Percentiles rank a stretch among this genome's conserved stretches.
Evolutionary conservation across 129 eudicot species (phyloP).

Genomic region (Lactuca saligna): DNA sequence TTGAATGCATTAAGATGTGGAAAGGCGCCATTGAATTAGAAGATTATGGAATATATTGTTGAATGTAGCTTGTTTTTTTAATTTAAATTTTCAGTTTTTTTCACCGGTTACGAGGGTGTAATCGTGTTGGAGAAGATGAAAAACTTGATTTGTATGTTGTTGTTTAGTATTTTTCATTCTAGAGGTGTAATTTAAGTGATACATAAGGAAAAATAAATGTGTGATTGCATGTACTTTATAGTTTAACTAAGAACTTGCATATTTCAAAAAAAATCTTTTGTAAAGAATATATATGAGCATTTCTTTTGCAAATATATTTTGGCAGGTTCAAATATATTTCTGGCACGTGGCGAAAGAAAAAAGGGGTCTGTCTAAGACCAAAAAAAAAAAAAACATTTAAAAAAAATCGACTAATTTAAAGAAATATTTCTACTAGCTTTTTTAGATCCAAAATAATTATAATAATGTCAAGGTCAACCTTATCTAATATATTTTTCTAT

Average conservation of each 20-base stretch:
- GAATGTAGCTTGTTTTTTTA: constrained; percentile 13
- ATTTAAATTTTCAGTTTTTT: constrained; percentile 2
- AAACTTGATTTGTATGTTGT: neutral
- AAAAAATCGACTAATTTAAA: no score
- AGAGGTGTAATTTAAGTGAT: neutral
- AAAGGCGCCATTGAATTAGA: constrained; percentile 36
- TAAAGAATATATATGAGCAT: no score
- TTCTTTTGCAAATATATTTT: no score
- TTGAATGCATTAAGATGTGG: constrained; percentile 73
- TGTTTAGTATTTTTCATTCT: neutral
- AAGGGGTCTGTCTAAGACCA: no score
- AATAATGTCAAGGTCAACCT: no score
- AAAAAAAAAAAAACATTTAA: no score
- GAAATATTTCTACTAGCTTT: no score
- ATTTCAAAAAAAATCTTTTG: neutral
- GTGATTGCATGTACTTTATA: neutral
- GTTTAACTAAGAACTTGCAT: neutral
- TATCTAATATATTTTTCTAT: no score
- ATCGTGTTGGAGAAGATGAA: constrained; percentile 28
- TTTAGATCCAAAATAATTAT: no score
- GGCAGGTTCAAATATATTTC: no score
- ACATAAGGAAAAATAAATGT: neutral
- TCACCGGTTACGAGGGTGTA: constrained; percentile 52
- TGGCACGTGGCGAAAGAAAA: no score
- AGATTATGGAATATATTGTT: constrained; percentile 5